A percentile compares a stretch with the other conserved stretches of the same genome.
These are phyloP conservation scores for Tolypocladium album DNA, from an alignment of 2,329 filamentous ascomycete species.

Conservation along the genomic window DNA sequence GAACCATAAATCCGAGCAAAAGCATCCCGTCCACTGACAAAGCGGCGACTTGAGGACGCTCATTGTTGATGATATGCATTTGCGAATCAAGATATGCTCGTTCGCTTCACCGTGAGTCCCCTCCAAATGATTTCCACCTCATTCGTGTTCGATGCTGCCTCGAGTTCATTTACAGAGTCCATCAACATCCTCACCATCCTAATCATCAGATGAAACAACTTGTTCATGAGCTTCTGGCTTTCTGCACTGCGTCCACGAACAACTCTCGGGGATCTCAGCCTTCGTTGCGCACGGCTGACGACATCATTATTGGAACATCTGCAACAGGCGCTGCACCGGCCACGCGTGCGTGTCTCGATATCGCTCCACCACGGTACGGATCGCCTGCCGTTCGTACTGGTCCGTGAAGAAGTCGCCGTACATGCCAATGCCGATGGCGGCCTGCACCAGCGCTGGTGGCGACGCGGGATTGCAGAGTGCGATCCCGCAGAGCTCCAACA, in stretches of 20 bases:
- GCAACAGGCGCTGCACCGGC: conserved; percentile 24
- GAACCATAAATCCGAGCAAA: background rate
- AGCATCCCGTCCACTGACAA: background rate
- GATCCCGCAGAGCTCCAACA: conserved; percentile 28
- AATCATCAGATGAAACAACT: background rate
- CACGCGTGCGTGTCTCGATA: conserved; percentile 31
- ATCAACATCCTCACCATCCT: no score
- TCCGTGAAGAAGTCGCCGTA: conserved; percentile 31
- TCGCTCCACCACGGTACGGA: conserved; percentile 29
- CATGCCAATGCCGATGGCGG: conserved; percentile 27
- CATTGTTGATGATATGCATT: no score
- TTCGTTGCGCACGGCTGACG: background rate
- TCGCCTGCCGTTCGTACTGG: conserved; percentile 22
- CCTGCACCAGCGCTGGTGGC: conserved; percentile 26
- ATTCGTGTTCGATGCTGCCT: background rate
- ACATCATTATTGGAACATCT: conserved; percentile 19
- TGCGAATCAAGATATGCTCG: no score
- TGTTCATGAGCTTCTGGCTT: background rate
- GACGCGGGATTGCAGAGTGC: conserved; percentile 25
- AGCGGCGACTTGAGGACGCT: background rate
- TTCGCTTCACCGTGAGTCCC: no score
- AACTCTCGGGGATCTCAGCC: background rate
- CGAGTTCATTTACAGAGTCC: background rate
- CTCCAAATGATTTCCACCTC: no score
- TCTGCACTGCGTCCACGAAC: background rate